Evolutionary conservation across 495 filamentous ascomycete species (phyloP).

Genomic region (Talaromyces nanjingensis): DNA sequence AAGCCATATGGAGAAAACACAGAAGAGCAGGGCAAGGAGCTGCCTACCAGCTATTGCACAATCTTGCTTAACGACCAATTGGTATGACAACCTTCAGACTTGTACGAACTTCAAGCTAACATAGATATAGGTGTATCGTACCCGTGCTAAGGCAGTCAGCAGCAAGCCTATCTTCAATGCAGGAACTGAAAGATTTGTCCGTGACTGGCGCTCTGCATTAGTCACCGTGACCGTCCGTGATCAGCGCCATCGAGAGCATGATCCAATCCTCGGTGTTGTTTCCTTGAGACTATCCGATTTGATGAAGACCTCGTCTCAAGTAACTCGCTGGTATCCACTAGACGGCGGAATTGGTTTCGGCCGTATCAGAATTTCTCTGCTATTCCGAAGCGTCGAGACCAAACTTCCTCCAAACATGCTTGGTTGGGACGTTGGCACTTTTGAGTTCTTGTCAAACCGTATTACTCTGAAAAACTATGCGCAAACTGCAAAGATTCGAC

Average conservation of each 20-base stretch:
- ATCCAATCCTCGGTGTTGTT: constrained; percentile 88
- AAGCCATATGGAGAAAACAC: constrained; percentile 76
- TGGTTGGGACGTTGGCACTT: constrained; percentile 90
- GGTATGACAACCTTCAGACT: constrained; percentile 26
- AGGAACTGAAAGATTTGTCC: constrained; percentile 88
- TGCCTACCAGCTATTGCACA: constrained; percentile 89
- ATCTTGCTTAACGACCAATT: constrained; percentile 84
- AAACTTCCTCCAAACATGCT: constrained; percentile 72
- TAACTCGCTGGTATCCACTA: constrained; percentile 61
- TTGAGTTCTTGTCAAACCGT: constrained; percentile 69
- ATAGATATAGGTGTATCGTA: constrained; percentile 58
- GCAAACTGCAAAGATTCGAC: constrained; percentile 55
- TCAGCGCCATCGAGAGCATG: constrained; percentile 80
- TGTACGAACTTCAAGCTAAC: constrained; percentile 14
- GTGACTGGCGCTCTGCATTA: constrained; percentile 84
- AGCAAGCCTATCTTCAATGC: constrained; percentile 96
- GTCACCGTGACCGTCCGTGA: constrained; percentile 85
- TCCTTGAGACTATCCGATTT: constrained; percentile 82
- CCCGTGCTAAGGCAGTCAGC: constrained; percentile 81
- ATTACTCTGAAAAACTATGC: constrained; percentile 54
- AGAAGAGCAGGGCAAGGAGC: constrained; percentile 67
- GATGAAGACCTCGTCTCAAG: constrained; percentile 77
- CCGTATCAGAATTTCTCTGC: constrained; percentile 78
- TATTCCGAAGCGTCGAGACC: constrained; percentile 82
- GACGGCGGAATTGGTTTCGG: constrained; percentile 74